These are phyloP conservation scores for Podaxis sp. DNA, from an alignment of 768 basidiomycete species.

Conservation along the genomic window DNA sequence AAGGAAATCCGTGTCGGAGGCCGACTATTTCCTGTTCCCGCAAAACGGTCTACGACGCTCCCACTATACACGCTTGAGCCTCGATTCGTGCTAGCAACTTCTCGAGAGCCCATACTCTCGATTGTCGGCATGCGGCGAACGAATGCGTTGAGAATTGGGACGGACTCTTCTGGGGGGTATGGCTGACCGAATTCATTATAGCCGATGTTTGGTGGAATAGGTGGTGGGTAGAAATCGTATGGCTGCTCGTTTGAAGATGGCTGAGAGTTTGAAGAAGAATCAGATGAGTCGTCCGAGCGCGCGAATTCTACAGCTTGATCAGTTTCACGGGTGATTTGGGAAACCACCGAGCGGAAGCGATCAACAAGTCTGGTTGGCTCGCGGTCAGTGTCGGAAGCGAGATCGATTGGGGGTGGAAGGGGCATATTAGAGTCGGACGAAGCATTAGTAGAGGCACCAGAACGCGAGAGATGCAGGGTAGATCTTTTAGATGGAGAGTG, in stretches of 20 bases:
- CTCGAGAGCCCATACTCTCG: constrained; percentile 69
- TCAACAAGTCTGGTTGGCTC: constrained; percentile 42
- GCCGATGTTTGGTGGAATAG: constrained; percentile 26
- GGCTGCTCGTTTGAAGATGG: constrained; percentile 16
- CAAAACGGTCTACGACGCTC: constrained; percentile 11
- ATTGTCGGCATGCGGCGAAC: constrained; percentile 80
- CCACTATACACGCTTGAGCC: constrained; percentile 18
- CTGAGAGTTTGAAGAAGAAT: constrained; percentile 6
- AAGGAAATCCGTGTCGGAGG: constrained; percentile 37
- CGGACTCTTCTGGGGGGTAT: constrained; percentile 43
- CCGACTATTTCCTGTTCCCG: constrained; percentile 23
- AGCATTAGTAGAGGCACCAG: background rate
- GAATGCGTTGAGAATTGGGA: constrained; percentile 58
- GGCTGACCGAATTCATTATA: constrained; percentile 47
- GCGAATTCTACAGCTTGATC: constrained; percentile 42
- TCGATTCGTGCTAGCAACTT: constrained; percentile 33
- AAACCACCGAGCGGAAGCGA: constrained; percentile 46
- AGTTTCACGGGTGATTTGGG: constrained; percentile 48
- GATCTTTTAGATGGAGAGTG: constrained; percentile 7
- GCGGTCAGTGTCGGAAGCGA: constrained; percentile 23
- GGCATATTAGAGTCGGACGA: background rate
- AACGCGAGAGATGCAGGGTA: constrained; percentile 2
- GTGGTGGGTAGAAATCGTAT: constrained; percentile 24
- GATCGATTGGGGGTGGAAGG: constrained; percentile 1
- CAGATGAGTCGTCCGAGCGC: constrained; percentile 21